phyloP scores from a whole-genome alignment of 2,329 filamentous ascomycete genomes.

The Diplodia mutila region DNA sequence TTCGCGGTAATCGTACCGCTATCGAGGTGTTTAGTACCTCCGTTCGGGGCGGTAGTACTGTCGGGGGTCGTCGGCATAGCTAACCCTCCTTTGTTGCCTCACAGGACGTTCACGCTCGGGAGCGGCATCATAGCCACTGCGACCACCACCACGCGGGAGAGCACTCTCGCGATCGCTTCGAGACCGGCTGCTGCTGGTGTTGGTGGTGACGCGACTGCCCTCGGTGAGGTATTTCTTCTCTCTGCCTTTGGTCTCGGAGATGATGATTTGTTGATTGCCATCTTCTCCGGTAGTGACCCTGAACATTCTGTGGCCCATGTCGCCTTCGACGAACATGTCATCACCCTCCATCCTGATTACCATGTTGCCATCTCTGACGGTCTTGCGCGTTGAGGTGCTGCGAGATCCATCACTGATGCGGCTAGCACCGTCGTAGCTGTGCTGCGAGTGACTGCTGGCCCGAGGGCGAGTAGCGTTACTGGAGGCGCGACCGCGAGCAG shows the following conservation, averaged over 20 bases:
- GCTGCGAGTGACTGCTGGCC: conserved; percentile 6
- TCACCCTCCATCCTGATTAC: conserved; percentile 9
- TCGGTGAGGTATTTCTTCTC: conserved; percentile 17
- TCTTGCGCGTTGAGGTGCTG: conserved; percentile 13
- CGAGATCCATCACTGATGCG: conserved; percentile 20
- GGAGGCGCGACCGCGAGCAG: conserved; percentile 4
- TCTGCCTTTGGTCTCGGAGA: conserved; percentile 8
- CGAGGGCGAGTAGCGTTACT: conserved; percentile 11
- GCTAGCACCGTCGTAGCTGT: conserved; percentile 14
- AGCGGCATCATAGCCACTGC: background rate
- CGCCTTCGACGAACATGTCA: conserved; percentile 16
- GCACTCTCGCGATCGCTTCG: conserved; percentile 10
- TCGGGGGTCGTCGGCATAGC: conserved; percentile 1
- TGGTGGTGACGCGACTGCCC: conserved; percentile 16
- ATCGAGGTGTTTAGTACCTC: background rate
- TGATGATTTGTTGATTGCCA: conserved; percentile 17
- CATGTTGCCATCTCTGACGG: conserved; percentile 3
- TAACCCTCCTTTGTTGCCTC: background rate
- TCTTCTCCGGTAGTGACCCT: conserved; percentile 15
- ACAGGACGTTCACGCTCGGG: background rate
- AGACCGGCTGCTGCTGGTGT: conserved; percentile 21
- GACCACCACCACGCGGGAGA: background rate
- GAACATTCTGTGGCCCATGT: conserved; percentile 8
- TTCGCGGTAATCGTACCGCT: background rate
- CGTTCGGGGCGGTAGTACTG: background rate